Base-by-base conservation (phyloP, 1,284 basidiomycete species). In the Leccinum insigne region DNA sequence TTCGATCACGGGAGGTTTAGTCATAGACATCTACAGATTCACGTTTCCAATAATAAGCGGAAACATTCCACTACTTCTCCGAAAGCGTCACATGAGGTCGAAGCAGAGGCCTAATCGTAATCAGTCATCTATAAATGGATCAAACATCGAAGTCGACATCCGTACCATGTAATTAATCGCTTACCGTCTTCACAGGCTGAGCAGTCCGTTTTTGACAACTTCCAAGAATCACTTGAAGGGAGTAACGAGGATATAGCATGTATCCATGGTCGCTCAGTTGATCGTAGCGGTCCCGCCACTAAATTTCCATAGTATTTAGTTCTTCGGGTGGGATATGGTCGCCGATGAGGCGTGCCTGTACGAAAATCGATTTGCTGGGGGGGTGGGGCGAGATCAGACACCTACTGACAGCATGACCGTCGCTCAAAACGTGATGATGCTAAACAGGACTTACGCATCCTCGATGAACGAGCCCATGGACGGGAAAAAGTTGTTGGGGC, bases 1-100 rank as follows among this genome's bases (percentile, higher is more conserved):
- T 40, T 14, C 38, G 38, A 40, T 40, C 13, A 40, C 11, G 35
- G n/a, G n/a, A n/a, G 35, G 35, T 38, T 11, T 38, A 13, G 8
- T 44, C 21, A 8, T 9, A 16, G 11, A 63, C 26, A 35, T 0
- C 3, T 1, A 52, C 23, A 4, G 57, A 18, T 16, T 13, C 32
- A 54, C 18, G 62, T 10, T 60, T 81, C 75, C 21, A 82, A 77
- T 2, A 78, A 65, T 59, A 80, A 79, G 5, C 70, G 62, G 32
- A 79, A 72, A 26, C 75, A 79, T 1, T 77, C 75, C 6, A 81
- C 63, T 0, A 63, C 73, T 66, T 80, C 79, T 6, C 77, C 78
- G 5, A 79, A 38, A 11, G 78, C 76, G 40, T 73, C 72, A 32
- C 80, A 78, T 71, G 79, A 2, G n/a, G 32, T 2, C 73, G 68